These are phyloP conservation scores for Solanum hybrid DNA, from an alignment of 305 asterid genomes.

Conservation along the genomic window DNA sequence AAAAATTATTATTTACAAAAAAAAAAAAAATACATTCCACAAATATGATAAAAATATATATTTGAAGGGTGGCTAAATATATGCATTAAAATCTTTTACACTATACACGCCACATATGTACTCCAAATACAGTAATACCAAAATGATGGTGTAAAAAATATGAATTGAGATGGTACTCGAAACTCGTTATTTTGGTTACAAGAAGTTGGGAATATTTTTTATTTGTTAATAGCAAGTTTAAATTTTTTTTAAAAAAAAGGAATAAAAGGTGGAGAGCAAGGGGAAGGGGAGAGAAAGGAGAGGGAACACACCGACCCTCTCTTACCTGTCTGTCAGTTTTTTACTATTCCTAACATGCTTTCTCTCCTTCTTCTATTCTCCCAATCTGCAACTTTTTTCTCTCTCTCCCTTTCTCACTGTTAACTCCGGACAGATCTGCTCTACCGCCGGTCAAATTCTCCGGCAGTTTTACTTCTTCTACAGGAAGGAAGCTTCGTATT, in stretches of 20 bases:
- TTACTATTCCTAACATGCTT: not conserved
- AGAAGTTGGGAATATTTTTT: not conserved
- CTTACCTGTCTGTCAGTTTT: slow-evolving; percentile 7
- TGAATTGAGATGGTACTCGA: not conserved
- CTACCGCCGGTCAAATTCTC: not conserved
- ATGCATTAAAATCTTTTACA: not conserved
- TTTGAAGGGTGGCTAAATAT: too few relatives aligned
- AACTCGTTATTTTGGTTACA: not conserved
- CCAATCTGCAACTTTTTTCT: not conserved
- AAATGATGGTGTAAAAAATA: not conserved
- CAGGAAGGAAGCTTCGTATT: not conserved
- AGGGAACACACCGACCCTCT: slow-evolving; percentile 1
- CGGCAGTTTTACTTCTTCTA: not conserved
- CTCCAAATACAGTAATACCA: not conserved
- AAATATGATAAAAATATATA: too few relatives aligned
- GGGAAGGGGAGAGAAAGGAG: not conserved
- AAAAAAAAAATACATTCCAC: not conserved
- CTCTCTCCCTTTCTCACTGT: not conserved
- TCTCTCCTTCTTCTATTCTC: not conserved
- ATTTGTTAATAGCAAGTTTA: not conserved
- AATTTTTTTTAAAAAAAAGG: too few relatives aligned
- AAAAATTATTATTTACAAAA: too few relatives aligned
- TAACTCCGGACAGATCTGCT: not conserved
- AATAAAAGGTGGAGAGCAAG: not conserved
- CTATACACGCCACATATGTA: not conserved